phyloP scores from a whole-genome alignment of 2,329 filamentous ascomycete genomes.

The Penicillium sp. region DNA sequence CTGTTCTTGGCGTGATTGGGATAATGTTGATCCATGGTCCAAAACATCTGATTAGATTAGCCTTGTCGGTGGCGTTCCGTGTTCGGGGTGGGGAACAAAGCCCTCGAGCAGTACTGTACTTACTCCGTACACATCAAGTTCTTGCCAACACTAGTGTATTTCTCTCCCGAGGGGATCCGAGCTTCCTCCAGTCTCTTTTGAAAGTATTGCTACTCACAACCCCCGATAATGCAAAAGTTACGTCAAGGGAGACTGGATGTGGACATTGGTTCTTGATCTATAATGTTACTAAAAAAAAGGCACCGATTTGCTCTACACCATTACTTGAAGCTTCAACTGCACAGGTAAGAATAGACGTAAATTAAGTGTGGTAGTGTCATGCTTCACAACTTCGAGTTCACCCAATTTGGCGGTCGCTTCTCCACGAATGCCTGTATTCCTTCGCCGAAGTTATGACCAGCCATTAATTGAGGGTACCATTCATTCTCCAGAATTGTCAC shows the following conservation, averaged over 20 bases:
- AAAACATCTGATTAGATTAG: slow-evolving; percentile 8
- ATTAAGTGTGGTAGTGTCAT: background rate
- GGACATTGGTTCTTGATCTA: background rate
- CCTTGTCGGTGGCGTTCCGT: background rate
- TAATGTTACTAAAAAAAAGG: background rate
- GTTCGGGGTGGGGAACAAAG: background rate
- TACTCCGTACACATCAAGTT: background rate
- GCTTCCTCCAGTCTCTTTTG: background rate
- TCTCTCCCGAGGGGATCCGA: background rate
- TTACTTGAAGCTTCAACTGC: background rate
- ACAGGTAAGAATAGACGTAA: background rate
- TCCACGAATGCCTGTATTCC: slow-evolving; percentile 75
- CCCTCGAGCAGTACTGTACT: no score
- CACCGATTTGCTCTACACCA: background rate
- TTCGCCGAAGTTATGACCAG: slow-evolving; percentile 72
- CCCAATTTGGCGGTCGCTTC: slow-evolving; percentile 69
- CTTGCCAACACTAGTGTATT: background rate
- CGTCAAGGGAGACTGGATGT: background rate
- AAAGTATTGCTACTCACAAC: background rate
- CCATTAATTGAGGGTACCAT: slow-evolving; percentile 63
- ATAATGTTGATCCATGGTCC: background rate
- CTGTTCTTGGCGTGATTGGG: background rate
- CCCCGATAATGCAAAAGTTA: background rate
- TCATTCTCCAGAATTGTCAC: slow-evolving; percentile 61
- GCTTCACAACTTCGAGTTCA: slow-evolving; percentile 36